phyloP scores from a whole-genome alignment of 306 rosid genomes.

The Dalbergia cochinchinensis region DNA sequence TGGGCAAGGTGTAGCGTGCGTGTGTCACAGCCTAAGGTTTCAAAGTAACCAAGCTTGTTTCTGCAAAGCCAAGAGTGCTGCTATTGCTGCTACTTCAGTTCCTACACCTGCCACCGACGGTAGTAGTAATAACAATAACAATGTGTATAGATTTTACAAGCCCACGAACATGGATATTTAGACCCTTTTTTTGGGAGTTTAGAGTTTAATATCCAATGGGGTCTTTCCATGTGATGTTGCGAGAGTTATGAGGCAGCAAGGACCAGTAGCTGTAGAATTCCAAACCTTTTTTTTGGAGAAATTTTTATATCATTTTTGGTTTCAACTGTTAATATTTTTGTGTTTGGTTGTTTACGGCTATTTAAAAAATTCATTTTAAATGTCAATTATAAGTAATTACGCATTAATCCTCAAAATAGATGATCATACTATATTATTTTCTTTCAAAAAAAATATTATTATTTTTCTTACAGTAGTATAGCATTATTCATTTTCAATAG shows the following conservation, averaged over 20 bases:
- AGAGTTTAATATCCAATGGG: background rate
- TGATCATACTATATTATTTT: too few species aligned
- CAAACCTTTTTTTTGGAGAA: background rate
- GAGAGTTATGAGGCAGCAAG: background rate
- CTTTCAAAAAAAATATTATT: too few species aligned
- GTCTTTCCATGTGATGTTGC: background rate
- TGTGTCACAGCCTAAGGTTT: slow-evolving; percentile 51
- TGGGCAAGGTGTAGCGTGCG: slow-evolving; percentile 42
- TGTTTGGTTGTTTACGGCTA: too few species aligned
- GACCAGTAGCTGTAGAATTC: slow-evolving; percentile 6
- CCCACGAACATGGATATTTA: slow-evolving; percentile 37
- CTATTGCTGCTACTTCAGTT: background rate
- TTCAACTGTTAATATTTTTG: background rate
- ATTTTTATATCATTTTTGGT: background rate
- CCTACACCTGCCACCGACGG: background rate
- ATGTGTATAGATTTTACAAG: slow-evolving; percentile 37
- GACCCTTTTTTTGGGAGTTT: background rate
- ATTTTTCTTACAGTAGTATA: too few species aligned
- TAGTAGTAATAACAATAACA: background rate
- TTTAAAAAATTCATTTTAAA: background rate
- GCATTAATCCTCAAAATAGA: too few species aligned
- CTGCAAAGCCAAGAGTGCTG: slow-evolving; percentile 40
- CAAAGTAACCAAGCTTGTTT: slow-evolving; percentile 25
- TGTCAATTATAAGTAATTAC: background rate
- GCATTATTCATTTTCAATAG: too few species aligned